Evolutionary conservation across 2,329 filamentous ascomycete species (phyloP), one percentile per base, ranked within the genome.

Genomic region (Neurospora sp.): DNA sequence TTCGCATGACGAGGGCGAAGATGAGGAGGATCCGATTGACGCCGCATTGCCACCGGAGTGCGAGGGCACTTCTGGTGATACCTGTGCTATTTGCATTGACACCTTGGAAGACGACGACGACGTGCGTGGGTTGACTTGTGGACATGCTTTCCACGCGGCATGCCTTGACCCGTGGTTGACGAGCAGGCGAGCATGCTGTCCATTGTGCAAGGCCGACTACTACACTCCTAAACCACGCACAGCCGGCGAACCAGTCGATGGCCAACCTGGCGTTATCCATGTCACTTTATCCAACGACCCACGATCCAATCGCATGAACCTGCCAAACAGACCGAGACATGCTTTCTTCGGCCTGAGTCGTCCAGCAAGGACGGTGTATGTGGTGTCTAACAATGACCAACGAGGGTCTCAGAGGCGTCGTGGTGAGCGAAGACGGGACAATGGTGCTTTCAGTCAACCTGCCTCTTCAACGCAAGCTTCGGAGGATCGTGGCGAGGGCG

Each of bases 101-200:
- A 91, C 88, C 0, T 87, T 99, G 19, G 96, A 99, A 79, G 93
- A 98, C 73, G 93, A 97, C 73, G 96, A 98, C 76, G 95, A 99
- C 78, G 90, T 99, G 67, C 92, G 96, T 75, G 96, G 96, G 2
- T 83, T 99, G 72, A 93, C 93, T 4, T 99, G 96, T 77, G 96
- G 96, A n/a, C 96, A 99, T 80, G 94, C 95, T 69, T 99, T 98
- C 87, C 96, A 99, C 79, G 94, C 93, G 68, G 92, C 91, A 46
- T 99, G 96, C 78, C 88, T 99, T 67, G 96, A 99, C 76, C 96
- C 96, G 11, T 99, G 96, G 96, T 83, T 99, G 73, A 99, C 96
- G 10, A 94, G 92, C 77, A 89, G 96, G 73, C 90, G 95, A 74
- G 96, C 96, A 36, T 98, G 95, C 83, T 99, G 96, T 79, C 96